Percentiles rank a stretch among this genome's conserved stretches.
Conservation (phyloP, 345 rosid genomes). For the Citrus hindsii region DNA sequence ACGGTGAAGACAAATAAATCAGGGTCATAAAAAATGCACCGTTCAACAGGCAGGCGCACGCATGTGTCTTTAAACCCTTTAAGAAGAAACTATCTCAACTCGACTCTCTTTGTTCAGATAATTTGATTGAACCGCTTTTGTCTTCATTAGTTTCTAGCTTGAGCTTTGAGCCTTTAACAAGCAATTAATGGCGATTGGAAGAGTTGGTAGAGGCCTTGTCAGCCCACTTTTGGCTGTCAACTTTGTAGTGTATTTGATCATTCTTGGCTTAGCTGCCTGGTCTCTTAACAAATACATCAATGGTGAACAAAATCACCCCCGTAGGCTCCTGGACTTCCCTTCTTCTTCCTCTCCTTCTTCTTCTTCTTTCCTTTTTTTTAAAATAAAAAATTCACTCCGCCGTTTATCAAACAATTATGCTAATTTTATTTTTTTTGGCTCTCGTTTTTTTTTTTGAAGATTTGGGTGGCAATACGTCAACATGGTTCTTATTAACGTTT, state of each 20-base stretch:
- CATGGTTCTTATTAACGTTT: constrained; percentile 15
- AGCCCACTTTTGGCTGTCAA: constrained; percentile 31
- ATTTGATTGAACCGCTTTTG: too few relatives aligned
- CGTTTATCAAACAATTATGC: too few relatives aligned
- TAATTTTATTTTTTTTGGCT: too few relatives aligned
- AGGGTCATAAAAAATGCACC: not conserved
- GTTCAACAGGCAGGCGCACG: not conserved
- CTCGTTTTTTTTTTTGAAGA: not conserved
- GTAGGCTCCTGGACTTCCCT: not conserved
- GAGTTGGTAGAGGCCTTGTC: constrained; percentile 17
- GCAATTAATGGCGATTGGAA: constrained; percentile 2
- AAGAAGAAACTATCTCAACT: not conserved
- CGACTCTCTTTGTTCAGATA: not conserved
- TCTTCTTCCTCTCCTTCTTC: not conserved
- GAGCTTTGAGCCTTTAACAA: not conserved
- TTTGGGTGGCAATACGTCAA: constrained; percentile 19
- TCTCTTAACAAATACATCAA: constrained; percentile 35
- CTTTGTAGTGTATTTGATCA: constrained; percentile 19
- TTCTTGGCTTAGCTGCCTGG: constrained; percentile 34
- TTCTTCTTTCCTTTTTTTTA: not conserved
- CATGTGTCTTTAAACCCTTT: not conserved
- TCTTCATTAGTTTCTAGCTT: not conserved
- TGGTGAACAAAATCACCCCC: constrained; percentile 37
- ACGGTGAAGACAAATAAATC: not conserved
- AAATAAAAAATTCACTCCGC: too few relatives aligned